Base-by-base conservation (phyloP, 495 filamentous ascomycete genomes). In the Penicillium pulvis region DNA sequence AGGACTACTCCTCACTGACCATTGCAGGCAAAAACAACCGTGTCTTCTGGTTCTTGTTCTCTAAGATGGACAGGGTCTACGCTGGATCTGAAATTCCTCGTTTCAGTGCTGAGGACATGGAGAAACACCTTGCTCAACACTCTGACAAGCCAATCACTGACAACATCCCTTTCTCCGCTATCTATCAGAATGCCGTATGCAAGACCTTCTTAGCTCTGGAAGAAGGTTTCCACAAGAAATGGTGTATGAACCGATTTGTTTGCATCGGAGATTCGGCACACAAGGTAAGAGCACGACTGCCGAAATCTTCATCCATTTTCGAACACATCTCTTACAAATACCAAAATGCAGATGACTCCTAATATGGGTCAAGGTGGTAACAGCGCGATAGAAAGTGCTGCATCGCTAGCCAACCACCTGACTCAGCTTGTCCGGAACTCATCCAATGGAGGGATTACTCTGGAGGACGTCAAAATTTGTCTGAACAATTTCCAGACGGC, bases 251-350 rank as follows among this genome's bases (percentile, higher is more conserved):
- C 10, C 53, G 65, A 6, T 52, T 51, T 23, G 65, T 64, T 14
- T 68, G 65, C 44, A 64, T 71, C 45, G 68, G 68, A 6, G 65
- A 71, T 24, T 53, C 60, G 0, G 20, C 61, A 3, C 68, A 68
- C 46, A 66, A 70, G 64, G 65, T 66, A 65, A 31, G 56, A 42
- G 20, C 23, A 12, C 10, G 33, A 36, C 10, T 36, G 33, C n/a
- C 2, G 20, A 36, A 5, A 47, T 30, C 39, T 9, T 39, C 28
- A 54, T 14, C 11, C 7, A 42, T 53, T 47, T 26, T 24, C 45
- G 14, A 41, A n/a, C 39, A n/a, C 2, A 7, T 36, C 33, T 36
- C 33, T 36, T 1, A 36, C 33, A 14, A 9, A 3, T 1, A 0
- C 7, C 17, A 30, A 12, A 5, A 14, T 2, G 10, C 17, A 60